Evolutionary conservation across 2,329 filamentous ascomycete species (phyloP), one percentile per base, ranked within the genome.

Genomic region (Colletotrichum phormii): DNA sequence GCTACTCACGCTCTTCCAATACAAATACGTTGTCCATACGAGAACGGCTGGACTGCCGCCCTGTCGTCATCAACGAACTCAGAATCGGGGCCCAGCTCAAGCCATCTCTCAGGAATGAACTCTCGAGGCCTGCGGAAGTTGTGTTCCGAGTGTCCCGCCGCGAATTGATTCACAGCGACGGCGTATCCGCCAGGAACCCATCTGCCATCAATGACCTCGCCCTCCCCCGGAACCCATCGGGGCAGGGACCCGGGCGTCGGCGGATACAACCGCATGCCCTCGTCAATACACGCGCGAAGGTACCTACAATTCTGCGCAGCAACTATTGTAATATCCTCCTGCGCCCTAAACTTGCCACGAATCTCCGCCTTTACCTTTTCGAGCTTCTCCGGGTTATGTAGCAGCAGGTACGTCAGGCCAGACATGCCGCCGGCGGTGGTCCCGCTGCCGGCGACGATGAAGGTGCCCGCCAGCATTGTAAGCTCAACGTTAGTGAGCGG

Each of bases 11-110:
- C 87, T 71, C 80, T 81, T 1, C 86, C 87, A 31, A 89, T 80
- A 71, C 87, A 89, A 57, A 87, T 86, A 1, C 86, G 78, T 5
- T 86, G 83, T 0, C 87, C 86, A 4, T 85, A 59, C 4, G 83
- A 82, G 71, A 89, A 88, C 1, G 87, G 84, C 76, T 88, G 84
- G 65, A 86, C 35, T 15, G 62, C 62, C 42, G 62, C 62, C n/a
- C 37, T 29, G 22, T 57, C 62, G 13, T 57, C 62, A 6, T 22
- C 29, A 2, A 22, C 31, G 2, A 64, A 64, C 11, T 64, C 62
- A 1, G 62, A 37, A 5, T 7, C 58, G 1, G 62, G 46, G 4
- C 42, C 31, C n/a, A 37, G 62, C 18, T 67, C 54, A 22, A 60
- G 35, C 53, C 54, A 67, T 33, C 64, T 54, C 64, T 67, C 64